Percentiles rank a stretch among this genome's conserved stretches.
Evolutionary conservation across 306 rosid genomes (phyloP).

Genomic region (Quillaja saponaria): DNA sequence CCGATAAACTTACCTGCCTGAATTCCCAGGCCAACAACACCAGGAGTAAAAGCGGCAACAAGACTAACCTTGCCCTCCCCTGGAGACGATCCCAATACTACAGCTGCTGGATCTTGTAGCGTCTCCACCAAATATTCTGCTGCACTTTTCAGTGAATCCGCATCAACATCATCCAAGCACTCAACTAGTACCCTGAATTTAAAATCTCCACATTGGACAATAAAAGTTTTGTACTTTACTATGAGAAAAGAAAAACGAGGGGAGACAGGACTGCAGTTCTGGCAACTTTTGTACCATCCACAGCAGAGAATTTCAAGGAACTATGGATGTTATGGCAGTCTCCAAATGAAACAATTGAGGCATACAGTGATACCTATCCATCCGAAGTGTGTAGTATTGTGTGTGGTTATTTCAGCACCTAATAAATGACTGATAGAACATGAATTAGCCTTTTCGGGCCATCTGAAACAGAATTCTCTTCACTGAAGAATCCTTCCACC

Average conservation of each 20-base stretch:
- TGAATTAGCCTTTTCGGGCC: too few relatives aligned
- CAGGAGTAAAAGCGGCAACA: slow-evolving; percentile 90
- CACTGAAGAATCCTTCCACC: not conserved
- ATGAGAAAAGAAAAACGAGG: slow-evolving; percentile 7
- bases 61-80: slow-evolving; percentile 89
- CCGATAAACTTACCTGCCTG: slow-evolving; percentile 96
- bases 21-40: slow-evolving; percentile 67
- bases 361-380: too few relatives aligned
- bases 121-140: slow-evolving; percentile 74
- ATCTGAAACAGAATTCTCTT: slow-evolving; percentile 1
- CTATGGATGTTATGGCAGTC: slow-evolving; percentile 2
- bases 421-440: too few relatives aligned
- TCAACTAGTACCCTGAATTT: slow-evolving; percentile 74
- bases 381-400: too few relatives aligned
- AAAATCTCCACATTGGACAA: slow-evolving; percentile 19
- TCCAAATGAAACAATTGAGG: slow-evolving; percentile 5
- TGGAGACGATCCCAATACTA: slow-evolving; percentile 82
- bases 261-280: slow-evolving; percentile 18
- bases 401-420: too few relatives aligned
- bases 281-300: slow-evolving; percentile 16
- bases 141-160: slow-evolving; percentile 81
- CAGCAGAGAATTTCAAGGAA: slow-evolving; percentile 19
- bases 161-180: slow-evolving; percentile 77
- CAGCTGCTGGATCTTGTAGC: slow-evolving; percentile 84
- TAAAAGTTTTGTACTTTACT: too few relatives aligned